Percentiles rank a stretch among this genome's conserved stretches.
These are phyloP conservation scores for Volvox reticuliferus DNA, from an alignment of 139 green algal species.

Conservation along the genomic window DNA sequence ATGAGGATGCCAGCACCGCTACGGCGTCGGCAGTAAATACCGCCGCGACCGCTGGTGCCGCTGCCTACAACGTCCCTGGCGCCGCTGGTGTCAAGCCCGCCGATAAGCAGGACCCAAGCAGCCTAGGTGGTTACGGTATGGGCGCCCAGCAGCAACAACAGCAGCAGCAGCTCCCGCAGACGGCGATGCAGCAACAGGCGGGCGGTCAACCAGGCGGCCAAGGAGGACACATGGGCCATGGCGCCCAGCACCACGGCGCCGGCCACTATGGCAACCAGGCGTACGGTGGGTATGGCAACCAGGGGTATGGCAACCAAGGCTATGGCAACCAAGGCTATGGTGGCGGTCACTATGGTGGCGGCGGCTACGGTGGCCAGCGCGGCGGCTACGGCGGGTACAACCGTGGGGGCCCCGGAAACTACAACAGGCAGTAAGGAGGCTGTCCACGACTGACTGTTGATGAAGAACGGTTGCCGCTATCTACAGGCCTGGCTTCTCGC, in stretches of 20 bases:
- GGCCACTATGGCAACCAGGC: conserved; percentile 20
- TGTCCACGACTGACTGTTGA: background rate
- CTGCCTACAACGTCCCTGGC: conserved; percentile 17
- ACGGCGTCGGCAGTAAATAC: conserved; percentile 13
- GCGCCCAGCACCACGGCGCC: conserved; percentile 14
- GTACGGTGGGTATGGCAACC: conserved; percentile 32
- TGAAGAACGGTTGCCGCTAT: no score
- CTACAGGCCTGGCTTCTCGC: no score
- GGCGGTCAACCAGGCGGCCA: conserved; percentile 20
- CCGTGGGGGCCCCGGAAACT: conserved; percentile 5
- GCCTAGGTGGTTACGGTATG: conserved; percentile 42
- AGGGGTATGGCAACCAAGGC: conserved; percentile 2
- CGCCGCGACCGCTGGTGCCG: background rate
- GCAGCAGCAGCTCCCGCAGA: conserved; percentile 34
- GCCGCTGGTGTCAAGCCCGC: conserved; percentile 26
- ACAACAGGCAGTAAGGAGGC: conserved; percentile 35
- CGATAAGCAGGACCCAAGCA: conserved; percentile 41
- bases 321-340: conserved; percentile 18
- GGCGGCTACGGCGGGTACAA: conserved; percentile 7
- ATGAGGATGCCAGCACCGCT: conserved; percentile 20
- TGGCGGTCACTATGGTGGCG: background rate
- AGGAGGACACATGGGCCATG: conserved; percentile 8
- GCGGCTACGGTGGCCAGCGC: conserved; percentile 17
- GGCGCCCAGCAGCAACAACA: conserved; percentile 28
- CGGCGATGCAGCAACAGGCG: conserved; percentile 31